Conservation (phyloP, 768 basidiomycete genomes). For the Rubroboletus pulcherrimus region DNA sequence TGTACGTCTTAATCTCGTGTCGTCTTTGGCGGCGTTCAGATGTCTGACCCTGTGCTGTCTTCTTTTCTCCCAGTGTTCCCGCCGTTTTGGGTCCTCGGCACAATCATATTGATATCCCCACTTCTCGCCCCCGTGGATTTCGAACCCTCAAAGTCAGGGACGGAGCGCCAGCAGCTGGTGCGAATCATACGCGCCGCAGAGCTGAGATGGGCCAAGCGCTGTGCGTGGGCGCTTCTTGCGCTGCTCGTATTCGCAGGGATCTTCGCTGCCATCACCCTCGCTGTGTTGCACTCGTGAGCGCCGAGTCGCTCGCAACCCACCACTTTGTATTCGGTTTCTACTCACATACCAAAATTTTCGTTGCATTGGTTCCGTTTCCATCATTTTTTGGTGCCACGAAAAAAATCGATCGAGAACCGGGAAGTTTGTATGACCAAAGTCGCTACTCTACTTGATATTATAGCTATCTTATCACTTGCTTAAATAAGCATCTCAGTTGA, state of each 20-base stretch:
- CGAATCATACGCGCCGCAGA: slow-evolving; percentile 34
- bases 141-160: slow-evolving; percentile 32
- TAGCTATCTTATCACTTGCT: neutral
- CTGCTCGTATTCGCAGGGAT: neutral
- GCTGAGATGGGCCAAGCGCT: slow-evolving; percentile 42
- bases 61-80: slow-evolving; percentile 38
- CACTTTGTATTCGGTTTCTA: neutral
- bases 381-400: neutral
- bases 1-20: slow-evolving; percentile 31
- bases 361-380: neutral
- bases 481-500: neutral
- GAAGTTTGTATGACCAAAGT: neutral
- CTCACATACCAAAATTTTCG: neutral
- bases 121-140: slow-evolving; percentile 33
- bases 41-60: neutral
- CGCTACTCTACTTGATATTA: neutral
- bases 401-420: neutral
- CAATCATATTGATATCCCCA: slow-evolving; percentile 38
- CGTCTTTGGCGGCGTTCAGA: neutral
- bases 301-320: neutral
- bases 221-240: slow-evolving; percentile 6
- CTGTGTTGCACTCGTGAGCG: neutral
- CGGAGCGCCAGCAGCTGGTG: slow-evolving; percentile 33
- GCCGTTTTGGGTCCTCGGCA: slow-evolving; percentile 45
- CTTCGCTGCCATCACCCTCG: neutral